These are phyloP conservation scores for Tardiomyces depauwii DNA, from an alignment of 1,139 yeast species.

Conservation along the genomic window DNA sequence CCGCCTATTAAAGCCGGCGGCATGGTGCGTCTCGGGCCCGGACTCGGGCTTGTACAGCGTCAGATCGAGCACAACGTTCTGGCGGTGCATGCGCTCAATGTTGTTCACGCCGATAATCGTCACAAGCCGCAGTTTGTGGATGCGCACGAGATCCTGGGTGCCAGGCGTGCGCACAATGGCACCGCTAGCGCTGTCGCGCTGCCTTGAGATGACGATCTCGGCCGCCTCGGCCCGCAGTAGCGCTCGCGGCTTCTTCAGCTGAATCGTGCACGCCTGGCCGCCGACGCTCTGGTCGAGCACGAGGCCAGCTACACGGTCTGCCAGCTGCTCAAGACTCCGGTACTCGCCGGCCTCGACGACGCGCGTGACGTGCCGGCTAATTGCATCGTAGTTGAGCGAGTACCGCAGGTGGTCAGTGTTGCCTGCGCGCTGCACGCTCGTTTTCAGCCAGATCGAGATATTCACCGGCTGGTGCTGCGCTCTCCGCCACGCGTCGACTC, in stretches of 20 bases:
- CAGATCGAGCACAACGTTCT: conserved; percentile 57
- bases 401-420: conserved; percentile 65
- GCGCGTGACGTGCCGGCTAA: conserved; percentile 51
- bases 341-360: conserved; percentile 37
- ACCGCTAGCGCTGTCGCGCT: conserved; percentile 12
- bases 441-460: conserved; percentile 47
- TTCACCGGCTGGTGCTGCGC: conserved; percentile 59
- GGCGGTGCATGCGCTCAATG: conserved; percentile 73
- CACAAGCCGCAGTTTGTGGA: conserved; percentile 45
- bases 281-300: conserved; percentile 41
- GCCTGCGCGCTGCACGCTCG: conserved; percentile 64
- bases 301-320: conserved; percentile 38
- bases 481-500: conserved; percentile 69
- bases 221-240: conserved; percentile 46
- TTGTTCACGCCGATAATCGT: conserved; percentile 88
- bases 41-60: conserved; percentile 26
- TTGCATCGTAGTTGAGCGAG: conserved; percentile 79
- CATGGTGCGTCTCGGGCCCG: conserved; percentile 12
- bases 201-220: conserved; percentile 31
- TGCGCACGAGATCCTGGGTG: conserved; percentile 33
- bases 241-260: conserved; percentile 39
- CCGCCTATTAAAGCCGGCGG: conserved; percentile 13
- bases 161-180: conserved; percentile 9
- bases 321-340: conserved; percentile 48
- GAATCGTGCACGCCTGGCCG: conserved; percentile 39